phyloP scores from a whole-genome alignment of 1,284 basidiomycete genomes.

The Microbotryum lychnidis-dioicae region DNA sequence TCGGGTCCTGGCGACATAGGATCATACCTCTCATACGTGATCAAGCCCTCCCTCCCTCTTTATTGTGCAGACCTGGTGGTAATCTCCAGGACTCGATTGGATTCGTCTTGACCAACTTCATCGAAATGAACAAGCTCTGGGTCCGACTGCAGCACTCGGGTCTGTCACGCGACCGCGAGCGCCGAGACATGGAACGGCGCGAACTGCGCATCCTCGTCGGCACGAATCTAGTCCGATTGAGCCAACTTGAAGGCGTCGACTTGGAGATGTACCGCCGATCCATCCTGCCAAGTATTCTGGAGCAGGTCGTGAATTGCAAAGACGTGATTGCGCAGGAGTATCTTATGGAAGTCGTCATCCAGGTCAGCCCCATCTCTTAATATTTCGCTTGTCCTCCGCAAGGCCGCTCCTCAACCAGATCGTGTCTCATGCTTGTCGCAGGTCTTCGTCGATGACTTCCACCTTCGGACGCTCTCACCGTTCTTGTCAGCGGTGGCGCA shows the following conservation, averaged over 20 bases:
- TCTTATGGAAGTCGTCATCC: slow-evolving; percentile 95
- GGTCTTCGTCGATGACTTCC: slow-evolving; percentile 96
- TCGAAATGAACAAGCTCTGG: slow-evolving; percentile 99
- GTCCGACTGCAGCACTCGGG: slow-evolving; percentile 92
- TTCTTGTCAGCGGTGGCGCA: slow-evolving; percentile 90
- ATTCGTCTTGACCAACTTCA: slow-evolving; percentile 92
- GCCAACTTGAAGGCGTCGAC: slow-evolving; percentile 87
- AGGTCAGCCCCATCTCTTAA: slow-evolving; percentile 48
- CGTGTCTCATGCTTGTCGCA: slow-evolving; percentile 35
- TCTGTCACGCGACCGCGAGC: slow-evolving; percentile 86
- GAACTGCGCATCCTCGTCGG: slow-evolving; percentile 90
- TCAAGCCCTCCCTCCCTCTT: not conserved
- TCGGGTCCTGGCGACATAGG: not conserved
- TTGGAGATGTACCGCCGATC: slow-evolving; percentile 72
- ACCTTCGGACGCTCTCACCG: slow-evolving; percentile 79
- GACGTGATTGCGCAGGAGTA: slow-evolving; percentile 97
- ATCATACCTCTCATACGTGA: not conserved
- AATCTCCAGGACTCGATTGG: slow-evolving; percentile 86
- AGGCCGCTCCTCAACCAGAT: not conserved
- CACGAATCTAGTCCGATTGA: slow-evolving; percentile 85
- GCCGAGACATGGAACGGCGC: slow-evolving; percentile 84
- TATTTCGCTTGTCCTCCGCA: not conserved
- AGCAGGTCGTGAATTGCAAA: slow-evolving; percentile 93
- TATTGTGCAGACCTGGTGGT: slow-evolving; percentile 57
- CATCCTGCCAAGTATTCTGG: slow-evolving; percentile 80